Base-by-base conservation (phyloP, 495 filamentous ascomycete species). In the Aspergillus bridgeri region DNA sequence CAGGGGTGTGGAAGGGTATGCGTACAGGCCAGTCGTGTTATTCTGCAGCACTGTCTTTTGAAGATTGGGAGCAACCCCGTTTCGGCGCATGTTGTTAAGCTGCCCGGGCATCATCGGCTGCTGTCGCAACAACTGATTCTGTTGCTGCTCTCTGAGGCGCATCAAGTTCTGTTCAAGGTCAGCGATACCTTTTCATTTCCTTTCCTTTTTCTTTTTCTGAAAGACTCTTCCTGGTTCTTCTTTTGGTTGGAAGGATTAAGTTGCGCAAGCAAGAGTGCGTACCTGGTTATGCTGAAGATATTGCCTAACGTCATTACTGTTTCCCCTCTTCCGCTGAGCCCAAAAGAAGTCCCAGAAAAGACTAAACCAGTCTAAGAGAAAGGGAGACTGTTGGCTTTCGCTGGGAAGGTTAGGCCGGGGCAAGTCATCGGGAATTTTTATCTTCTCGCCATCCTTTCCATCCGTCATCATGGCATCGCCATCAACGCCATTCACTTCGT, bases 261-360 rank as follows among this genome's bases (percentile, higher is more conserved):
- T 33, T 33, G 6, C 57, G 64, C 33, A 51, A n/a, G 44, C 17
- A 38, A 51, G 5, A 22, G 22, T 50, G 70, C 80, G 48, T 83
- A 96, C 90, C 84, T 93, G 89, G 57, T 85, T 91, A 62, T 94
- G 88, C 48, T 83, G 74, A 20, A 94, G 83, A 70, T 93, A 92
- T 71, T 86, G 83, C 53, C 77, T 77, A 27, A 88, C 83, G 53
- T 78, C 77, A 43, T 76, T 69, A 55, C 65, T 77, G 61, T 72
- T 79, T n/a, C 75, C 77, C 66, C 83, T 81, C 60, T 82, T 83
- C 57, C 88, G 85, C 65, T 89, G 86, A 48, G 90, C 89, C 65
- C 81, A 83, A 65, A 87, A 95, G 65, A 98, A 90, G 61, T 98
- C 94, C 92, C 90, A 98, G 71, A 98, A 98, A 33, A 96, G 78